These are phyloP conservation scores for Nymphaea thermarum DNA, from an alignment of 164 flowering plant genomes.

Conservation along the genomic window DNA sequence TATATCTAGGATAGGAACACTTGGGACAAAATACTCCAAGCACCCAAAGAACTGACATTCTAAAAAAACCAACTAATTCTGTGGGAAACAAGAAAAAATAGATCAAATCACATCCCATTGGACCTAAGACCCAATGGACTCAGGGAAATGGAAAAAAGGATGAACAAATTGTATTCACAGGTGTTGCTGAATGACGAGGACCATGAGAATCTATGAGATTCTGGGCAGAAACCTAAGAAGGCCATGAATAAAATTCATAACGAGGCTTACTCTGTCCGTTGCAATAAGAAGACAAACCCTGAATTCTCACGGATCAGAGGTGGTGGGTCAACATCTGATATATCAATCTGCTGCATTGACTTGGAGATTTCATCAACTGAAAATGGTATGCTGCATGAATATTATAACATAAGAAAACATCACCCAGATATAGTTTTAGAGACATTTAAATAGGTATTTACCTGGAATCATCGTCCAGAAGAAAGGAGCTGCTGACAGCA, in stretches of 20 bases:
- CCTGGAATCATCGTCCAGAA: constrained; percentile 29
- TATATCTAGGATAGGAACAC: neutral
- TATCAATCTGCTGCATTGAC: constrained; percentile 64
- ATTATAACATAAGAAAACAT: neutral
- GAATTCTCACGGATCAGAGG: constrained; percentile 84
- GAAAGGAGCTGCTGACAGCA: constrained; percentile 21
- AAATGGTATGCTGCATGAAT: constrained; percentile 84
- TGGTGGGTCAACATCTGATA: constrained; percentile 80
- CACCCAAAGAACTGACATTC: neutral
- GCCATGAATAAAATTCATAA: neutral
- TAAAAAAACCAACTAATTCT: neutral
- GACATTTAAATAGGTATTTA: neutral
- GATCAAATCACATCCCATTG: neutral
- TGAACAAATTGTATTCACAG: neutral
- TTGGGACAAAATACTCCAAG: neutral
- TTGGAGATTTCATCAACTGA: constrained; percentile 90
- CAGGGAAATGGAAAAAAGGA: neutral
- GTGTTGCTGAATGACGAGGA: neutral
- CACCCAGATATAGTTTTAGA: neutral
- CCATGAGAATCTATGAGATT: neutral
- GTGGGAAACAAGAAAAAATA: neutral
- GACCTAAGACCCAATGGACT: neutral
- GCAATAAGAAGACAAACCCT: constrained; percentile 72
- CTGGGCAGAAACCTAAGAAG: neutral
- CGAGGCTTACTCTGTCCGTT: constrained; percentile 44